A percentile compares a stretch with the other conserved stretches of the same genome.
These are phyloP conservation scores for Monosporascus sp. DNA, from an alignment of 2,329 filamentous ascomycete genomes.

Conservation along the genomic window DNA sequence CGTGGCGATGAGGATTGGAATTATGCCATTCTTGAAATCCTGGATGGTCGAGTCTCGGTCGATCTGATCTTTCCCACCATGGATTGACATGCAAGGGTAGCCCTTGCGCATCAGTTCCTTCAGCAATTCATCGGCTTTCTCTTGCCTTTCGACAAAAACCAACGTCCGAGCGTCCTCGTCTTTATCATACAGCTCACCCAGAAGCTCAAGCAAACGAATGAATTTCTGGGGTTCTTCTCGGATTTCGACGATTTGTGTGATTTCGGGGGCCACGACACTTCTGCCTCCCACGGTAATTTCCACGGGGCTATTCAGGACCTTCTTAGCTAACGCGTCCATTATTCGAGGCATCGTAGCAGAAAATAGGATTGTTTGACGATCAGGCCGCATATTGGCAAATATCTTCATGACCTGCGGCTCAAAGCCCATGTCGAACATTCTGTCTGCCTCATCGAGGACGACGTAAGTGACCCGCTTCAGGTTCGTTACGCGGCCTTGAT, in stretches of 20 bases:
- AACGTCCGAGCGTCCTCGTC: slow-evolving; percentile 88
- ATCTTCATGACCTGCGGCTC: slow-evolving; percentile 98
- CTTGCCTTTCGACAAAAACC: slow-evolving; percentile 89
- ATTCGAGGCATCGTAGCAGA: slow-evolving; percentile 94
- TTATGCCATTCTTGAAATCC: slow-evolving; percentile 87
- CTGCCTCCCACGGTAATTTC: slow-evolving; percentile 90
- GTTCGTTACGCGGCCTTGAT: slow-evolving; percentile 90
- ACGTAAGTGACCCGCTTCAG: slow-evolving; percentile 85
- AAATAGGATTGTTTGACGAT: slow-evolving; percentile 91
- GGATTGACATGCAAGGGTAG: slow-evolving; percentile 88
- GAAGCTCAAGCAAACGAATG: slow-evolving; percentile 72
- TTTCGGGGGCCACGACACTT: slow-evolving; percentile 83
- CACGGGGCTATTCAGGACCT: slow-evolving; percentile 77
- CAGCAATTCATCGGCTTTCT: slow-evolving; percentile 76
- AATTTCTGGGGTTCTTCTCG: slow-evolving; percentile 81
- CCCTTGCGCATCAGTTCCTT: slow-evolving; percentile 77
- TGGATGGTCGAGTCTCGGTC: slow-evolving; percentile 88
- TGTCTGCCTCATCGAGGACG: slow-evolving; percentile 93
- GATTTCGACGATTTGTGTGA: slow-evolving; percentile 89
- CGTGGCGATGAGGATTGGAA: slow-evolving; percentile 88
- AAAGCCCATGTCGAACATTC: slow-evolving; percentile 99
- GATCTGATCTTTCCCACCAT: slow-evolving; percentile 89
- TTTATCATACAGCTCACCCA: slow-evolving; percentile 78
- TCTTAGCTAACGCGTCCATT: slow-evolving; percentile 85
- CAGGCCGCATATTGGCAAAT: slow-evolving; percentile 82